Percentiles rank a stretch among this genome's conserved stretches.
Conservation (phyloP, 108 stramenopile species). For the Conticribra guillardii region DNA sequence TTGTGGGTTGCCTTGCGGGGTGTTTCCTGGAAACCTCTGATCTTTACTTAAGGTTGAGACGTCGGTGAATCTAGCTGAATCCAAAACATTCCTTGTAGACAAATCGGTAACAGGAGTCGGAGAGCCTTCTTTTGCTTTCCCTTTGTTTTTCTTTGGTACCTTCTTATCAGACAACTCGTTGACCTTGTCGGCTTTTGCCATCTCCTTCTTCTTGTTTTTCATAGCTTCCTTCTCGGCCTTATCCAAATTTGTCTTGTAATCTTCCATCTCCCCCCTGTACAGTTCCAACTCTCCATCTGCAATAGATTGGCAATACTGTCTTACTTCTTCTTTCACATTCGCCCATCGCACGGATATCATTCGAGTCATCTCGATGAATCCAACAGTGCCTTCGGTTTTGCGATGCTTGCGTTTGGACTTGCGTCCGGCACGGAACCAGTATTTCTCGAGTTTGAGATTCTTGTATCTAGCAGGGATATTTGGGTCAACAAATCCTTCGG, state of each 20-base stretch:
- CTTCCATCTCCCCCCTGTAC: constrained; percentile 28
- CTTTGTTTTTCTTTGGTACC: no score
- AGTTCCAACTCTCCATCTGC: constrained; percentile 23
- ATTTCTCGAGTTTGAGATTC: constrained; percentile 31
- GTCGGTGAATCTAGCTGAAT: background rate
- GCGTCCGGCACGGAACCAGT: constrained; percentile 33
- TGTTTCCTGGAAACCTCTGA: no score
- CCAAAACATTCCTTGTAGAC: background rate
- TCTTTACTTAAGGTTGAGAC: background rate
- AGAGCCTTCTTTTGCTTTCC: no score
- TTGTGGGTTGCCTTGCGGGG: background rate
- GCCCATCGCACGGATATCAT: constrained; percentile 49
- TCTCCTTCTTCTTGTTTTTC: background rate
- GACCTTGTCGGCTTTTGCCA: background rate
- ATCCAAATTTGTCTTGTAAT: constrained; percentile 23
- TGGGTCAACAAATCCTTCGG: constrained; percentile 7
- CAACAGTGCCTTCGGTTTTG: constrained; percentile 40
- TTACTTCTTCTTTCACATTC: constrained; percentile 24
- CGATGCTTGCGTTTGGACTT: constrained; percentile 48
- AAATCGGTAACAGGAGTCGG: background rate
- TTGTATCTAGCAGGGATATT: constrained; percentile 32
- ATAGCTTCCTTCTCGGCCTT: background rate
- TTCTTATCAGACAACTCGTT: background rate
- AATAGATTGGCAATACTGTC: constrained; percentile 30
- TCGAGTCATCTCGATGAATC: constrained; percentile 45